Percentiles rank a stretch among this genome's conserved stretches.
Evolutionary conservation across 2,329 filamentous ascomycete species (phyloP).

Genomic region (Colletotrichum sansevieriae): DNA sequence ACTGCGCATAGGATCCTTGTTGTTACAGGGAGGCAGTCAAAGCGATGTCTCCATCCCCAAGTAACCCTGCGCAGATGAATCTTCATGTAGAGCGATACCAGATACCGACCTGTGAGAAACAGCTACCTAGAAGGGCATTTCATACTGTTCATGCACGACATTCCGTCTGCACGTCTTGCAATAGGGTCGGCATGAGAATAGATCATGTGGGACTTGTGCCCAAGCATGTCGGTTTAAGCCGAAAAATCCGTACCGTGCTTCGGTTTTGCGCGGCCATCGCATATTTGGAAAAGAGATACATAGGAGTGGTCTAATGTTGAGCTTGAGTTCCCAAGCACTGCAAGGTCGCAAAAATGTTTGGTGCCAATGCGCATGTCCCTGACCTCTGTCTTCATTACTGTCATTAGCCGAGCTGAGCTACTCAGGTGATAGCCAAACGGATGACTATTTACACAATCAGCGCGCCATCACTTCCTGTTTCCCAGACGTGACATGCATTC

Average conservation of each 20-base stretch:
- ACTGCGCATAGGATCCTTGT: too few relatives aligned
- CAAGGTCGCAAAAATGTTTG: slow-evolving; percentile 12
- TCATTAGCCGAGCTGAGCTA: slow-evolving; percentile 37
- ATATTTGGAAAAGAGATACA: background rate
- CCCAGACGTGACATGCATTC: slow-evolving; percentile 15
- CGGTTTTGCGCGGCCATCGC: too few relatives aligned
- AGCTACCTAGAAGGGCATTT: slow-evolving; percentile 8
- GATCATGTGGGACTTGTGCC: background rate
- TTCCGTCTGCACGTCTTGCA: slow-evolving; percentile 22
- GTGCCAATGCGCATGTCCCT: slow-evolving; percentile 19
- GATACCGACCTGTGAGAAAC: background rate
- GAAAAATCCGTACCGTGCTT: too few relatives aligned
- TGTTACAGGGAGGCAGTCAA: too few relatives aligned
- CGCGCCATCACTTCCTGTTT: slow-evolving; percentile 11
- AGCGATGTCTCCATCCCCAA: too few relatives aligned
- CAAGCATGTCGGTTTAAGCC: background rate
- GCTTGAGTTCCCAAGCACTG: background rate
- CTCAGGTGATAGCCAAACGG: slow-evolving; percentile 36
- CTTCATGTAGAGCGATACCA: background rate
- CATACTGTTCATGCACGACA: slow-evolving; percentile 10
- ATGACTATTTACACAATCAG: slow-evolving; percentile 35
- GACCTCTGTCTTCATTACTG: slow-evolving; percentile 30
- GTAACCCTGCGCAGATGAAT: background rate
- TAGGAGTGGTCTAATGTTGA: background rate
- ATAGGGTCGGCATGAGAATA: background rate